Evolutionary conservation across 2,329 filamentous ascomycete genomes (phyloP).

Genomic region (Anisogramma anomala): DNA sequence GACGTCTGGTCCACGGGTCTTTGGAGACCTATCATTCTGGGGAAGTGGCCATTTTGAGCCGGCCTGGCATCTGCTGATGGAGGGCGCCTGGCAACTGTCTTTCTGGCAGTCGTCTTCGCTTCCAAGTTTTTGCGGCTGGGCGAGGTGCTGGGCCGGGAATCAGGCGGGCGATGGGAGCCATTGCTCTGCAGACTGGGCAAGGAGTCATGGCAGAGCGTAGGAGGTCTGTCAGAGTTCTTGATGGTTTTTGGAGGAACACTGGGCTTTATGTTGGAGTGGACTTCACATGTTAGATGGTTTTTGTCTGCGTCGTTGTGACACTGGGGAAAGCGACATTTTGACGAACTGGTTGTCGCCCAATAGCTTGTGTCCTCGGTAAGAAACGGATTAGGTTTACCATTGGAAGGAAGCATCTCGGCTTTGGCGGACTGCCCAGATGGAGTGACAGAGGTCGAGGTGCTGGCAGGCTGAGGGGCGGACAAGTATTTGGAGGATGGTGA

Average conservation of each 20-base stretch:
- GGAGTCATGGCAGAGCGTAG: not conserved
- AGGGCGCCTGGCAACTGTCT: conserved; percentile 7
- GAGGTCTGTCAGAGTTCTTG: not conserved
- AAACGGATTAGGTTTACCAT: conserved; percentile 8
- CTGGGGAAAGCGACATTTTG: conserved; percentile 9
- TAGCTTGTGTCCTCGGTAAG: conserved; percentile 4
- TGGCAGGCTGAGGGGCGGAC: not conserved
- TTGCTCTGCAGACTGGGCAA: conserved; percentile 1
- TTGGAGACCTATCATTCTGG: not conserved
- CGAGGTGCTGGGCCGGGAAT: not conserved
- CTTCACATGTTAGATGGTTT: conserved; percentile 6
- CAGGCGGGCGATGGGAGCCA: not conserved
- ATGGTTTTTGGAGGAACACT: conserved; percentile 3
- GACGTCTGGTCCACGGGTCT: not conserved
- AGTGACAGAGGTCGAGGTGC: not conserved
- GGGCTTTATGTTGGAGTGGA: conserved; percentile 1
- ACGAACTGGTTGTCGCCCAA: conserved; percentile 4
- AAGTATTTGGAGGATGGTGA: not conserved
- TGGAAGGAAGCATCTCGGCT: conserved; percentile 1
- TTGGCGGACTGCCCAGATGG: not conserved
- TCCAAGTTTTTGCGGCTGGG: conserved; percentile 8
- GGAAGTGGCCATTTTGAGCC: conserved; percentile 1
- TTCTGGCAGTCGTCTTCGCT: conserved; percentile 12
- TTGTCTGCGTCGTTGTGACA: conserved; percentile 3
- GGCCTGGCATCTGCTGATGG: not conserved